Base-by-base conservation (phyloP, 148 eudicot species). In the Arctostaphylos glauca region DNA sequence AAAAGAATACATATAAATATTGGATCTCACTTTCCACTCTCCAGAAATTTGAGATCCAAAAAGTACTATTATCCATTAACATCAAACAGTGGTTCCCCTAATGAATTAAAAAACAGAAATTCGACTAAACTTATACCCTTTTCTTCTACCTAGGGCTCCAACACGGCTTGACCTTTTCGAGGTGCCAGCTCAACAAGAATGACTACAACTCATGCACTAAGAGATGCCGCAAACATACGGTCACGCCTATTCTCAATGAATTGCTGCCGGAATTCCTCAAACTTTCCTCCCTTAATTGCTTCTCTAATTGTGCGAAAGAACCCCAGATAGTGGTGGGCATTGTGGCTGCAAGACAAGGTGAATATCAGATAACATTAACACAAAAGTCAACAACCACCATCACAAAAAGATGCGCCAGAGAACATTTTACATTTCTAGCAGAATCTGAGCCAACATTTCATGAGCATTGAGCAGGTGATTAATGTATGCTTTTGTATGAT, bases 401-500 rank as follows among this genome's bases (percentile, higher is more conserved):
- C 49, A 43, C 50, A 19, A 76, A 31, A 41, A 67, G 43, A 6
- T 18, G 9, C 41, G 41, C 16, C 0, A 9, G 4, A 56, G 43
- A 21, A 79, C 18, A 41, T 66, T 1, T 31, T 90, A 94, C 98
- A 94, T 90, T 88, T 94, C 98, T 31, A 94, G 86, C 56, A 94
- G 88, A 85, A 87, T 94, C 72, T 84, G 93, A 6, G 94, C 94
- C 86, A 94, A 85, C 98, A 94, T 91, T 79, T 94, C 98, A 41
- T 92, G 92, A 76, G 87, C 93, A 86, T 90, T 94, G 79, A 94
- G 92, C 81, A 94, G 82, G 82, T 94, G 98, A 86, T 91, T 87
- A 55, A 94, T 88, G 82, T 94, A 94, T 41, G 96, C 94, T 86
- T 88, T 94, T 77, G 94, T 89, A 88, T 94, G 98, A 87, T 94